Base-by-base conservation (phyloP, 176 grass and related monocot genomes). In the Echinochloa phyllopogon region DNA sequence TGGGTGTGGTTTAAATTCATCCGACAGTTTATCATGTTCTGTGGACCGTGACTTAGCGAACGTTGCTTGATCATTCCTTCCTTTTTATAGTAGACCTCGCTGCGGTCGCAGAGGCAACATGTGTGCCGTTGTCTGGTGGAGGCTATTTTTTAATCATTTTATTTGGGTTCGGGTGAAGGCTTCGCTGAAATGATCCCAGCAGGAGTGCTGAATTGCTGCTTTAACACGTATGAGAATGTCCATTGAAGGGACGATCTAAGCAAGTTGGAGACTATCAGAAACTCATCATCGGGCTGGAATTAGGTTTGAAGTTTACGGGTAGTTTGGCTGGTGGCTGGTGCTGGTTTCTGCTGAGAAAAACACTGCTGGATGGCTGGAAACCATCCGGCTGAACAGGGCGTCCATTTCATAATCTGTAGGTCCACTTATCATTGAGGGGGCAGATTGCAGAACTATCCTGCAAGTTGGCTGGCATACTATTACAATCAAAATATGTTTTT, bases 1-100 rank as follows among this genome's bases (percentile, higher is more conserved):
- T 58, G 51, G 60, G 23, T n/a, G 37, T 75, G 44, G 61, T 66
- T 75, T 75, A 68, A 59, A 80, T 62, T 85, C 41, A 51, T 85
- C 33, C 8, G 10, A 41, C 21, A 13, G n/a, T 21, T 49, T 55
- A 57, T 40, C 15, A 40, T 43, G 73, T 8, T 49, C 27, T 55
- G 48, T 52, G 9, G 40, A 6, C 11, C 5, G 12, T 76, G 29
- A 23, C 3, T 18, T 0, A 9, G 21, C 10, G 9, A 39, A 33
- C 10, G 3, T 7, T 6, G 17, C 51, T 55, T 75, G 29, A 39
- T 39, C 29, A 14, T 38, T 55, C 72, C 1, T 38, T 75, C 4
- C 17, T n/a, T 52, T 51, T 36, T 38, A 9, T 52, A 11, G 15
- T 52, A 2, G 8, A 52, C 16, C 29, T 16, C 2, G 27, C 27